Conservation (phyloP, 2,329 filamentous ascomycete species). For the Cadophora sp. region DNA sequence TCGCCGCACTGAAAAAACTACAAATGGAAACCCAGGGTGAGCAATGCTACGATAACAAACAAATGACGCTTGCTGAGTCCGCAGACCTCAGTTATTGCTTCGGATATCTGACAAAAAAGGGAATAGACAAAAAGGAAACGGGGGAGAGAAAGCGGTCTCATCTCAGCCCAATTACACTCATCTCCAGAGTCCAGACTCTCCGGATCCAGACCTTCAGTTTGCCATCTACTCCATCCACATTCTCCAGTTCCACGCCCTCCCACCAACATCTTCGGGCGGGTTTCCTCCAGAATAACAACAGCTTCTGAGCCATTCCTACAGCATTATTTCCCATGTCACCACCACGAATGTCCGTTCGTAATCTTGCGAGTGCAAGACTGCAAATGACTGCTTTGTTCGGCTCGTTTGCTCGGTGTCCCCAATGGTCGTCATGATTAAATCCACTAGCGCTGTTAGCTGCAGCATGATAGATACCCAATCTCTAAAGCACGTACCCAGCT, state of each 20-base stretch:
- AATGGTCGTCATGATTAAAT: conserved; percentile 93
- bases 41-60: conserved; percentile 23
- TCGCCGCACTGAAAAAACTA: conserved; percentile 3
- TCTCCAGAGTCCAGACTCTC: conserved; percentile 97
- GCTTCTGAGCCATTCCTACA: conserved; percentile 97
- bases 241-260: conserved; percentile 92
- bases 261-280: conserved; percentile 97
- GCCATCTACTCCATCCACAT: conserved; percentile 89
- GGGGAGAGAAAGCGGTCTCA: conserved; percentile 44
- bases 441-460: conserved; percentile 63
- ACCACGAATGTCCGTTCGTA: conserved; percentile 91
- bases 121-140: conserved; percentile 18
- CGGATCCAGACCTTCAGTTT: conserved; percentile 98
- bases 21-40: conserved; percentile 18
- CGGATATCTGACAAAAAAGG: conserved; percentile 24
- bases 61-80: conserved; percentile 24
- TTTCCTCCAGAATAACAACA: conserved; percentile 97
- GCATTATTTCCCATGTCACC: conserved; percentile 78
- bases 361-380: conserved; percentile 88
- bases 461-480: neutral
- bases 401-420: conserved; percentile 97
- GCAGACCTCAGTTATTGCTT: conserved; percentile 18
- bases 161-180: conserved; percentile 90
- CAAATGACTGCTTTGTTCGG: conserved; percentile 99
- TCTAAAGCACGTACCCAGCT: conserved; percentile 74